Evolutionary conservation across 208 protist genomes (phyloP).

Genomic region (Leishmania major): DNA sequence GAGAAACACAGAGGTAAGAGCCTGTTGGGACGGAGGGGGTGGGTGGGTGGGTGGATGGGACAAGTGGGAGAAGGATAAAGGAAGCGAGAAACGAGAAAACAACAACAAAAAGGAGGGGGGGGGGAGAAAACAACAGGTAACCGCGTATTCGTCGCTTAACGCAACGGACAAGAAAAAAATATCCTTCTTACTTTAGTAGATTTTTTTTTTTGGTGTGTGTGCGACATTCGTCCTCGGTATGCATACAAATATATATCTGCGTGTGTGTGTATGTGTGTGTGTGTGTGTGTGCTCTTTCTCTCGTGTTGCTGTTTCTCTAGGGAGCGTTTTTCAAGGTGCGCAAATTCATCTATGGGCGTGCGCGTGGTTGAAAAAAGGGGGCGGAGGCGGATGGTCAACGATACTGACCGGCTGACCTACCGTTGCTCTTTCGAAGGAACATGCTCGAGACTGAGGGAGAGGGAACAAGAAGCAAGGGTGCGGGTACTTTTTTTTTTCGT

Average conservation of each 20-base stretch:
- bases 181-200: not conserved
- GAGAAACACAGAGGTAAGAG: slow-evolving; percentile 1
- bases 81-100: too few relatives aligned
- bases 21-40: not conserved
- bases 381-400: not conserved
- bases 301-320: not conserved
- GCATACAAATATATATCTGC: too few relatives aligned
- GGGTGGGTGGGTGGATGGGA: not conserved
- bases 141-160: not conserved
- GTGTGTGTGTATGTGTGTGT: not conserved
- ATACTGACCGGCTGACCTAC: not conserved
- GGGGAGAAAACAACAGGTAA: not conserved
- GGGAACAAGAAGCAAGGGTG: too few relatives aligned
- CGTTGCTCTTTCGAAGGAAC: not conserved
- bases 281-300: not conserved
- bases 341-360: not conserved
- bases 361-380: not conserved
- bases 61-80: not conserved
- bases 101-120: not conserved
- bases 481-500: too few relatives aligned
- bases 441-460: not conserved
- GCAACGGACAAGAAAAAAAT: not conserved
- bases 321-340: not conserved
- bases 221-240: too few relatives aligned
- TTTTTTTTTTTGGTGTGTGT: not conserved